Evolutionary conservation across 352 stramenopile genomes (phyloP), one percentile per base, ranked within the genome.

Genomic region (Aphanomyces stellatus): DNA sequence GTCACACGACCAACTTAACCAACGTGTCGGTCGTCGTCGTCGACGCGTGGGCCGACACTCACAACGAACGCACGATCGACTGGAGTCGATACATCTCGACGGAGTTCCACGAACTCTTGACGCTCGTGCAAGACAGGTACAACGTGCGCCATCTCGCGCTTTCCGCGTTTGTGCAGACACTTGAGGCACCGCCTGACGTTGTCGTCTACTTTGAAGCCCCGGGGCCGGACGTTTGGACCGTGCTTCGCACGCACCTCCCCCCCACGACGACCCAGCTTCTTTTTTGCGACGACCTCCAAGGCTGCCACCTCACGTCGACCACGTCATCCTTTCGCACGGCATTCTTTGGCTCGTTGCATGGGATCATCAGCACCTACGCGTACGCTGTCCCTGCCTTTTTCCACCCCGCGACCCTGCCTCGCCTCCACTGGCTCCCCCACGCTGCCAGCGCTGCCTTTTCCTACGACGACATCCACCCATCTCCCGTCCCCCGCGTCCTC

Each of bases 321-420:
- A 17, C 8, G 8, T 8, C 37, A 17, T 8, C 8, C 37, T 43
- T 43, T 43, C 8, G 8, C 8, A 8, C 8, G 8, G 8, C 37
- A 17, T 43, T 43, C 17, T 43, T 43, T 43, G 8, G 17, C 37
- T 43, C 37, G 37, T 43, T 43, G 37, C 8, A 92, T 31, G 79
- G 90, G 59, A 69, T 92, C 22, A 51, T 90, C 24, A 74, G 84
- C 22, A 87, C 84, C 15, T 92, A 92, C 72, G 73, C 80, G 67
- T 92, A 91, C 75, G 68, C 87, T 28, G 83, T 88, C 71, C 80
- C 90, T 68, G 80, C 88, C 56, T 92, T 90, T 67, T 89, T 92
- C 69, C 74, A 85, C 46, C 61, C 79, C n/a, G 76, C 75, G 2
- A 80, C 90, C 63, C 63, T 92, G 30, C 82, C 82, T 0, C 24